phyloP scores from a whole-genome alignment of 352 stramenopile genomes.

The Halophytophthora polymorphica region DNA sequence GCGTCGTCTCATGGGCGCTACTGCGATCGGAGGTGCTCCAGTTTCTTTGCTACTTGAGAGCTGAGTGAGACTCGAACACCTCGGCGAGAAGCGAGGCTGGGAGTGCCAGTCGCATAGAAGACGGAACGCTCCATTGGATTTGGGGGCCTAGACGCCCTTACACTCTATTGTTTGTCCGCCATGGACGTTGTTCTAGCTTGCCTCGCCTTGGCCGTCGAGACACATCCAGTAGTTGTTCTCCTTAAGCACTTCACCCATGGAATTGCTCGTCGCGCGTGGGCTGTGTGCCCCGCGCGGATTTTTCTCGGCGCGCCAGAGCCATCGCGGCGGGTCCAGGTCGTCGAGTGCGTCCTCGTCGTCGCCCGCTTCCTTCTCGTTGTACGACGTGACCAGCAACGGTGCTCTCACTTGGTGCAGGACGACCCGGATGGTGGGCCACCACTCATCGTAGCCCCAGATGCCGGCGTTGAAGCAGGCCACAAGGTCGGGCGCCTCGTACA shows the following conservation, averaged over 20 bases:
- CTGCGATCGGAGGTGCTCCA: slow-evolving; percentile 32
- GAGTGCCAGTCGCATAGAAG: neutral
- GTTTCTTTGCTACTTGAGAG: slow-evolving; percentile 43
- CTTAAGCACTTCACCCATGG: slow-evolving; percentile 47
- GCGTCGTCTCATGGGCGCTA: slow-evolving; percentile 53
- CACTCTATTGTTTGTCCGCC: too few species aligned
- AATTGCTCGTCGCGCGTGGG: slow-evolving; percentile 56
- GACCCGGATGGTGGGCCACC: slow-evolving; percentile 65
- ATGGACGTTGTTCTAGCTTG: too few species aligned
- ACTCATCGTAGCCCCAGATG: slow-evolving; percentile 88
- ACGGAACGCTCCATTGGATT: neutral
- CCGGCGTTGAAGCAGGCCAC: slow-evolving; percentile 84
- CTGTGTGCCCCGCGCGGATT: slow-evolving; percentile 48
- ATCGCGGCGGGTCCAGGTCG: slow-evolving; percentile 36
- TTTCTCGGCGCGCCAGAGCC: slow-evolving; percentile 75
- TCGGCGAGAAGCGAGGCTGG: neutral
- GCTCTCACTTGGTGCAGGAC: slow-evolving; percentile 53
- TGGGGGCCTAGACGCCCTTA: too few species aligned
- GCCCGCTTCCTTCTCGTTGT: slow-evolving; percentile 77
- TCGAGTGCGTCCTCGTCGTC: slow-evolving; percentile 82
- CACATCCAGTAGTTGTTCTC: slow-evolving; percentile 88
- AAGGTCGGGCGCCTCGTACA: slow-evolving; percentile 53
- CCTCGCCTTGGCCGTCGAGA: slow-evolving; percentile 25
- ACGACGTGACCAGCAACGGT: slow-evolving; percentile 79
- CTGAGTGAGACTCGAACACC: slow-evolving; percentile 4